These are phyloP conservation scores for Excoecaria agallocha DNA, from an alignment of 345 rosid species.

Conservation along the genomic window DNA sequence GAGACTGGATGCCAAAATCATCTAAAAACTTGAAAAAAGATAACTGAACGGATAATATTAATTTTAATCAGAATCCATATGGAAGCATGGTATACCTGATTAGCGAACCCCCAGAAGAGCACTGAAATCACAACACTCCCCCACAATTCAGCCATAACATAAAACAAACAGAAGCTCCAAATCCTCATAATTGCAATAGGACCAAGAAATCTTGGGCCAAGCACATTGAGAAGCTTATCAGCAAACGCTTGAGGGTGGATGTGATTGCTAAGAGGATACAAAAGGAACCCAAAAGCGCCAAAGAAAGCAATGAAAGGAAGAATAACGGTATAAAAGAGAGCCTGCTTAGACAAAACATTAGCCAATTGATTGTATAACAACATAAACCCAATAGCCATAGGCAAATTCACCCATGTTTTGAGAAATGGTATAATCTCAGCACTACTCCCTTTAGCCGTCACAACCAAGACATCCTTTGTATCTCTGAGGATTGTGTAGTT, in stretches of 20 bases:
- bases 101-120: conserved; percentile 97
- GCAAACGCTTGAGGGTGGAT: conserved; percentile 85
- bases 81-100: conserved; percentile 62
- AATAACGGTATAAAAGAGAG: conserved; percentile 80
- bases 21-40: neutral
- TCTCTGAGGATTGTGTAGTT: conserved; percentile 97
- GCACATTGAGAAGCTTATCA: conserved; percentile 65
- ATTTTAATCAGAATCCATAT: neutral
- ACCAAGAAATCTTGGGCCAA: conserved; percentile 94
- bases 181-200: conserved; percentile 94
- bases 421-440: conserved; percentile 96
- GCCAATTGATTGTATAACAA: conserved; percentile 73
- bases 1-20: neutral
- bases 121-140: conserved; percentile 96
- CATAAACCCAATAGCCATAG: conserved; percentile 99
- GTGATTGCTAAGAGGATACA: conserved; percentile 86
- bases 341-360: conserved; percentile 75
- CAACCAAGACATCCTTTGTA: conserved; percentile 93
- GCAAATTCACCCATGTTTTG: conserved; percentile 98
- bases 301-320: conserved; percentile 88
- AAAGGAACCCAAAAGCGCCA: conserved; percentile 85
- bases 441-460: conserved; percentile 93
- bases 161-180: conserved; percentile 95
- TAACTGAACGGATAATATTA: conserved; percentile 5
- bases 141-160: conserved; percentile 99